Conservation (phyloP, 306 rosid genomes). For the Trifolium fragiferum region DNA sequence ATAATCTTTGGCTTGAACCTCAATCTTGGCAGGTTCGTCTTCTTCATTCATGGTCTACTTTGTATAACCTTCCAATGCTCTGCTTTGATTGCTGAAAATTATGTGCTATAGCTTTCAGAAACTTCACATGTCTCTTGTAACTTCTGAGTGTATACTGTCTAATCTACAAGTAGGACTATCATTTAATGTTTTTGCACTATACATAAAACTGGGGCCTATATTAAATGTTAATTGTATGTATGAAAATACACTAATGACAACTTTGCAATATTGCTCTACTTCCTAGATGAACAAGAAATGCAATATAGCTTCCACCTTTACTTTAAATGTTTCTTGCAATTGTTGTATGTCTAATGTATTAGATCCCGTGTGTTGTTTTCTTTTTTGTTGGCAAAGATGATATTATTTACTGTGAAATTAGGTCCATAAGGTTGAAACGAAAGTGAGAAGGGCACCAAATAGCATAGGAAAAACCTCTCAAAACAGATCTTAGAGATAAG, state of each 20-base stretch:
- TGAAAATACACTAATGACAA: constrained; percentile 4
- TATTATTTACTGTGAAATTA: background rate
- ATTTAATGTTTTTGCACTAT: constrained; percentile 2
- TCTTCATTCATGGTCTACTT: constrained; percentile 34
- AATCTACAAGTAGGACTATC: constrained; percentile 13
- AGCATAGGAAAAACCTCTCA: background rate
- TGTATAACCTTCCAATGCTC: constrained; percentile 21
- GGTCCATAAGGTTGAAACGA: constrained; percentile 1
- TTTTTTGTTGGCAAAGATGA: background rate
- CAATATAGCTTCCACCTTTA: constrained; percentile 21
- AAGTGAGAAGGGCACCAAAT: background rate
- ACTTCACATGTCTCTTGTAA: background rate
- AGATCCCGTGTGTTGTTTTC: background rate
- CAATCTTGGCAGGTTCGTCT: constrained; percentile 91
- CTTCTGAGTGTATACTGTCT: constrained; percentile 26
- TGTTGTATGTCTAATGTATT: constrained; percentile 24
- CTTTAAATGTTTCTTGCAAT: constrained; percentile 11
- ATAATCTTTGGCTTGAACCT: constrained; percentile 96
- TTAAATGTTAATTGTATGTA: constrained; percentile 13
- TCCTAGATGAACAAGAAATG: constrained; percentile 29
- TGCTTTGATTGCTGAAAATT: constrained; percentile 19
- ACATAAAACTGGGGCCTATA: background rate
- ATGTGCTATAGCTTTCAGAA: constrained; percentile 16
- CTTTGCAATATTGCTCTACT: constrained; percentile 17
- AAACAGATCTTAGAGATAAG: background rate